A percentile compares a stretch with the other conserved stretches of the same genome.
Evolutionary conservation across 306 rosid species (phyloP).

Genomic region (Carpinus viminea): DNA sequence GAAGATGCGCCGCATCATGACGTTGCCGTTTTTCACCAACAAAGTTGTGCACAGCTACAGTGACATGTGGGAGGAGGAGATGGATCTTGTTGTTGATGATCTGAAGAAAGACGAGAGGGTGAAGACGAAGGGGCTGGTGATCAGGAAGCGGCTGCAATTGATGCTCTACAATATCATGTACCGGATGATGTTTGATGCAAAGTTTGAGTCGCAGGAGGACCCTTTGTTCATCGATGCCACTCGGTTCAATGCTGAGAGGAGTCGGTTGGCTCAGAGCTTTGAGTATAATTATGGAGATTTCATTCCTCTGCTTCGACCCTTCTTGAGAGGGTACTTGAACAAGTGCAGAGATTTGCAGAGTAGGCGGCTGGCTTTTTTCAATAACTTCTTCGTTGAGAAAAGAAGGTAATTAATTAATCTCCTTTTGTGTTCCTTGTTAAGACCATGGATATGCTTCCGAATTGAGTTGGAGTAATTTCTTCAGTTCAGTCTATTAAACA

Average conservation of each 20-base stretch:
- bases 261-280: constrained; percentile 85
- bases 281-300: constrained; percentile 88
- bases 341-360: constrained; percentile 75
- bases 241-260: constrained; percentile 71
- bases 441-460: too few species aligned
- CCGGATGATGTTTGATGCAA: constrained; percentile 83
- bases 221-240: constrained; percentile 79
- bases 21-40: constrained; percentile 80
- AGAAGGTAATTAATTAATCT: constrained; percentile 47
- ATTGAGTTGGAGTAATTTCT: too few species aligned
- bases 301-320: constrained; percentile 81
- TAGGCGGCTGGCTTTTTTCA: constrained; percentile 71
- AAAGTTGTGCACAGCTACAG: constrained; percentile 73
- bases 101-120: constrained; percentile 39
- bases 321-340: constrained; percentile 68
- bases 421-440: background rate
- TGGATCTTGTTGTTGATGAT: constrained; percentile 69
- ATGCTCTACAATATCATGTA: constrained; percentile 85
- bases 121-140: constrained; percentile 53
- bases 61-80: constrained; percentile 80
- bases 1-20: constrained; percentile 85
- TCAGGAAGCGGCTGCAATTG: constrained; percentile 64
- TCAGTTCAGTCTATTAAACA: too few species aligned
- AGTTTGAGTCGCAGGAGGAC: constrained; percentile 75
- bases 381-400: constrained; percentile 51